Conservation (phyloP, 495 filamentous ascomycete genomes). For the Pyrenula massariospora region DNA sequence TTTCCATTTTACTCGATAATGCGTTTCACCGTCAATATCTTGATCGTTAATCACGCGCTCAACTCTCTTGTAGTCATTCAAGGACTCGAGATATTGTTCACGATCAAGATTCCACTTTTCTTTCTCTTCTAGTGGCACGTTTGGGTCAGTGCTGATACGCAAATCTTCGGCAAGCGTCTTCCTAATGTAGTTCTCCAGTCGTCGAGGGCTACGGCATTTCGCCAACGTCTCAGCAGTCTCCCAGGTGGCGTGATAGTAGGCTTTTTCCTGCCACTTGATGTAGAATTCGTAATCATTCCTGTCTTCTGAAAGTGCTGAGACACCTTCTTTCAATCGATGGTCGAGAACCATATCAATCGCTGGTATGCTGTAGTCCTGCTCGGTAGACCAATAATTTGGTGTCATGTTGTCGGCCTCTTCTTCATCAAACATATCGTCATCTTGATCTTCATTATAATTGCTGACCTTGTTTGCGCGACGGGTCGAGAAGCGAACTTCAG, state of each 20-base stretch:
- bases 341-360: constrained; percentile 86
- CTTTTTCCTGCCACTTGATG: constrained; percentile 95
- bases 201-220: constrained; percentile 63
- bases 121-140: constrained; percentile 69
- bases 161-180: constrained; percentile 69
- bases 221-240: constrained; percentile 60
- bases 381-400: constrained; percentile 47
- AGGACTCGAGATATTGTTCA: constrained; percentile 70
- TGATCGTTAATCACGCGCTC: constrained; percentile 81
- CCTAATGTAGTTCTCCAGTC: constrained; percentile 85
- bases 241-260: constrained; percentile 93
- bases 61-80: constrained; percentile 76
- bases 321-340: constrained; percentile 63
- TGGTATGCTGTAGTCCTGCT: constrained; percentile 54
- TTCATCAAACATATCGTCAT: constrained; percentile 58
- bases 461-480: constrained; percentile 74
- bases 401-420: constrained; percentile 43
- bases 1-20: constrained; percentile 89
- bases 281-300: constrained; percentile 85
- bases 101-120: constrained; percentile 87
- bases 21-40: constrained; percentile 59
- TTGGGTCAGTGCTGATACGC: constrained; percentile 53
- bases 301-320: constrained; percentile 40
- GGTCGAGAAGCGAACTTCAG: constrained; percentile 83
- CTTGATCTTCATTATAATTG: constrained; percentile 80